These are phyloP conservation scores for Peziza echinospora DNA, from an alignment of 495 filamentous ascomycete species.

Conservation along the genomic window DNA sequence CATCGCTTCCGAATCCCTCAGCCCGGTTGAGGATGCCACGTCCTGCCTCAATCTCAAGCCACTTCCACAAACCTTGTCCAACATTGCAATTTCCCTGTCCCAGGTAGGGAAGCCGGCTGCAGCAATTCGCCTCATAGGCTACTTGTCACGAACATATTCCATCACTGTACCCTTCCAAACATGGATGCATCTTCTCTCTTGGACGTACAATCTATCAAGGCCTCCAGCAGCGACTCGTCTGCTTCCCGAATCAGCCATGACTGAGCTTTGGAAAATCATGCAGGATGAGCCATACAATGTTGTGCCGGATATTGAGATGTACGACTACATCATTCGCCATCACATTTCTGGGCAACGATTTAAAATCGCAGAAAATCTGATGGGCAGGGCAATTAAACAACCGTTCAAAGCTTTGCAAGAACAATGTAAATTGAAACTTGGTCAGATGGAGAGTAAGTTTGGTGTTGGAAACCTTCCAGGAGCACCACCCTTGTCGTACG, in stretches of 20 bases:
- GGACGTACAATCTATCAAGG: constrained; percentile 32
- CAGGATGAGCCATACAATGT: constrained; percentile 34
- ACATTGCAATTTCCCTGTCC: constrained; percentile 37
- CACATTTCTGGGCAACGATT: constrained; percentile 12
- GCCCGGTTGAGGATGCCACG: constrained; percentile 19
- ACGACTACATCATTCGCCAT: constrained; percentile 29
- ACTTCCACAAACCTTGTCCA: constrained; percentile 29
- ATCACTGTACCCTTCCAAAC: constrained; percentile 27
- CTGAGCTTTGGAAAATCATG: constrained; percentile 32
- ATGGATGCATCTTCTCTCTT: constrained; percentile 38
- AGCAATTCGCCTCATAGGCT: constrained; percentile 33
- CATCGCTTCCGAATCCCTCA: constrained; percentile 19
- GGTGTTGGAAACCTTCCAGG: not conserved
- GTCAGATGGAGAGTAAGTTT: not conserved
- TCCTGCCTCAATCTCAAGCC: constrained; percentile 34
- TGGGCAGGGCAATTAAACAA: constrained; percentile 15
- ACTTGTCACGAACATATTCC: constrained; percentile 33
- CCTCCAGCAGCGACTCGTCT: constrained; percentile 14
- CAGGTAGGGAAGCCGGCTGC: constrained; percentile 32
- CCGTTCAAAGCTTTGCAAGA: not conserved
- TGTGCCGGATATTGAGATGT: constrained; percentile 31
- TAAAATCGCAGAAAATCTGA: constrained; percentile 12
- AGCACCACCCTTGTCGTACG: not conserved
- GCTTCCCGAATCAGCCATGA: constrained; percentile 25
- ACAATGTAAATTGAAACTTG: not conserved